Evolutionary conservation across 2,329 filamentous ascomycete genomes (phyloP), one percentile per base, ranked within the genome.

Genomic region (Chrysosphaeria jannelii): DNA sequence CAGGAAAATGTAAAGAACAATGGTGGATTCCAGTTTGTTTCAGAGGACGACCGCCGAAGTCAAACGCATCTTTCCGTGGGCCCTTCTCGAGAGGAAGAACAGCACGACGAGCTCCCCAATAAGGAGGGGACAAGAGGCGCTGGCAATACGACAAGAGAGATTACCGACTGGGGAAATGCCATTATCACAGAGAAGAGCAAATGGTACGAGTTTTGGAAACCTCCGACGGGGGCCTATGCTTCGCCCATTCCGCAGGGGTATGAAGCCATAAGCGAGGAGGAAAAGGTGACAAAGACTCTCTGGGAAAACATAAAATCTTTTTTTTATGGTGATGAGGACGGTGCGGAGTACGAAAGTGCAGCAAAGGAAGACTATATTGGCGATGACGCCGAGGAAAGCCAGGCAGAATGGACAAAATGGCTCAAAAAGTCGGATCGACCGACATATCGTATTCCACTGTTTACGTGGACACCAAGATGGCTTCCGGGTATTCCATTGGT

Each of bases 341-440:
- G 71, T 29, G 41, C 58, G 16, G 16, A 18, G 16, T n/a, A n/a
- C n/a, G n/a, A n/a, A n/a, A n/a, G n/a, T n/a, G n/a, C n/a, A n/a
- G n/a, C n/a, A n/a, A n/a, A n/a, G n/a, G n/a, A n/a, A n/a, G 54
- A 68, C 2, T 53, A 66, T 28, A 51, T 59, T 6, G 45, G 50
- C 31, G 47, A 56, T 17, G 57, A 67, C 14, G 51, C 66, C 27
- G 53, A 61, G 8, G 58, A 66, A 20, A 56, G 54, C 6, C 55
- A 62, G 23, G 64, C 72, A 1, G 46, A 60, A 21, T 97, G 85
- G 85, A 63, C 66, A 35, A 69, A 66, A 29, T 91, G 79, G 45
- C 48, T 93, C 23, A 68, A 64, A 36, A 58, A 62, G 27, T 78
- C 71, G 27, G 65, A 91, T 29, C 67, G 85, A 18, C 76, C 81